Conservation (phyloP, 371 early-diverging fungal species). For the Mortierella polycephala region DNA sequence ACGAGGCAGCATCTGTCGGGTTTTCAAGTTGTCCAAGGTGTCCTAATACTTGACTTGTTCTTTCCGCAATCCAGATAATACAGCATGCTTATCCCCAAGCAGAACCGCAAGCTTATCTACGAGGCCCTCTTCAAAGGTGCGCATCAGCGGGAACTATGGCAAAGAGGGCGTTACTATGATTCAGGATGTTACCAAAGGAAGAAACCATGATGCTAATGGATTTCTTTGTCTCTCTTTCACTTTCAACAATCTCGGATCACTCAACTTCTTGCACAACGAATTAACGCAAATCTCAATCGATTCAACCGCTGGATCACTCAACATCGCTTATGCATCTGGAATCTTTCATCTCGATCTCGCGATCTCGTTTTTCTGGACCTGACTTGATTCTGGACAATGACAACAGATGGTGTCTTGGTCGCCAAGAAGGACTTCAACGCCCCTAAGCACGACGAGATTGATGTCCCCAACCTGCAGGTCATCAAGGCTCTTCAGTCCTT, state of each 20-base stretch:
- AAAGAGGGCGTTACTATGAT: conserved; percentile 3
- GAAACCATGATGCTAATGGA: not conserved
- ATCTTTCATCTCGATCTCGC: not conserved
- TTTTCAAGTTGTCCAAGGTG: not conserved
- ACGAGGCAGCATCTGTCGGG: not conserved
- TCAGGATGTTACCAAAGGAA: not conserved
- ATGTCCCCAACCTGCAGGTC: conserved; percentile 97
- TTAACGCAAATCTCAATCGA: not conserved
- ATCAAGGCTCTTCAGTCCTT: conserved; percentile 98
- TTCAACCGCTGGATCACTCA: not conserved
- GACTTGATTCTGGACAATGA: not conserved
- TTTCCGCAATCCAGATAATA: conserved; percentile 33
- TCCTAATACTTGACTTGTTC: too few species aligned
- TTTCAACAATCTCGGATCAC: too few species aligned
- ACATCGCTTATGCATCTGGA: too few species aligned
- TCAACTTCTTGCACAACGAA: too few species aligned
- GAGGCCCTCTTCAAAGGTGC: conserved; percentile 69
- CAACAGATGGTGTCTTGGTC: conserved; percentile 93
- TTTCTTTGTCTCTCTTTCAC: not conserved
- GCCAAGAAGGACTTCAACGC: conserved; percentile 98
- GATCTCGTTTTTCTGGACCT: not conserved
- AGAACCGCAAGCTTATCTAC: conserved; percentile 96
- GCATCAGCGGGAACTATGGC: not conserved
- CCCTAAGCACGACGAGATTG: conserved; percentile 93
- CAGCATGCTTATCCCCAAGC: conserved; percentile 96